Conservation (phyloP, 129 eudicot genomes). For the Sambucus nigra region DNA sequence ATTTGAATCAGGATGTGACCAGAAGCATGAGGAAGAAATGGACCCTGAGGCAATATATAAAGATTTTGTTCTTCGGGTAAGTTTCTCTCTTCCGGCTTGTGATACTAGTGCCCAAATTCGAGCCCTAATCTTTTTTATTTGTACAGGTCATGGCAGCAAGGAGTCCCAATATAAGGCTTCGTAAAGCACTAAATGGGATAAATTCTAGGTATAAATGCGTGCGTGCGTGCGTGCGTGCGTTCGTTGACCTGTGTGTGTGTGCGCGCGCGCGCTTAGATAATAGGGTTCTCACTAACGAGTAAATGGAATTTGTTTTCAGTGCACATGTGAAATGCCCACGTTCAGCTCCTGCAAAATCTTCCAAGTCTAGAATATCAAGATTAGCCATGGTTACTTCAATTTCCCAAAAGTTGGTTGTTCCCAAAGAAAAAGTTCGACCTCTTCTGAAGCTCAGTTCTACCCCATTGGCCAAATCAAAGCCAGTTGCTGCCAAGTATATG, state of each 20-base stretch:
- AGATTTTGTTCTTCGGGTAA: constrained; percentile 85
- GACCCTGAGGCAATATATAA: constrained; percentile 71
- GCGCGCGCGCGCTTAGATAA: no score
- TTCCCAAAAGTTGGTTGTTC: constrained; percentile 41
- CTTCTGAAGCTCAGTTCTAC: constrained; percentile 39
- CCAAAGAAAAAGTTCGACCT: constrained; percentile 28
- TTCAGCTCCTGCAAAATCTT: constrained; percentile 92
- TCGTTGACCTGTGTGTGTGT: no score
- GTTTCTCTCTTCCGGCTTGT: constrained; percentile 15
- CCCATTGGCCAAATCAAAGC: constrained; percentile 52
- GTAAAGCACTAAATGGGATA: constrained; percentile 48
- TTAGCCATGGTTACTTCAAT: constrained; percentile 41
- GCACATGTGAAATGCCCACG: constrained; percentile 59
- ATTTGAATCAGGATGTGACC: constrained; percentile 70
- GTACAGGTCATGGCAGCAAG: constrained; percentile 92
- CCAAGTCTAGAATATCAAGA: constrained; percentile 55
- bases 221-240: no score
- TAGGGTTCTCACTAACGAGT: background rate
- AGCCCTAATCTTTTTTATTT: background rate
- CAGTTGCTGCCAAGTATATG: constrained; percentile 89
- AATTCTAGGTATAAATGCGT: constrained; percentile 43
- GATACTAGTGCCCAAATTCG: background rate
- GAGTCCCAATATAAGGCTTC: constrained; percentile 73
- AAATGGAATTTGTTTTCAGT: constrained; percentile 17
- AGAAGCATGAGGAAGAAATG: constrained; percentile 87